Percentiles rank a stretch among this genome's conserved stretches.
Evolutionary conservation across 2,329 filamentous ascomycete genomes (phyloP).

Genomic region (Pezicula neosporulosa): DNA sequence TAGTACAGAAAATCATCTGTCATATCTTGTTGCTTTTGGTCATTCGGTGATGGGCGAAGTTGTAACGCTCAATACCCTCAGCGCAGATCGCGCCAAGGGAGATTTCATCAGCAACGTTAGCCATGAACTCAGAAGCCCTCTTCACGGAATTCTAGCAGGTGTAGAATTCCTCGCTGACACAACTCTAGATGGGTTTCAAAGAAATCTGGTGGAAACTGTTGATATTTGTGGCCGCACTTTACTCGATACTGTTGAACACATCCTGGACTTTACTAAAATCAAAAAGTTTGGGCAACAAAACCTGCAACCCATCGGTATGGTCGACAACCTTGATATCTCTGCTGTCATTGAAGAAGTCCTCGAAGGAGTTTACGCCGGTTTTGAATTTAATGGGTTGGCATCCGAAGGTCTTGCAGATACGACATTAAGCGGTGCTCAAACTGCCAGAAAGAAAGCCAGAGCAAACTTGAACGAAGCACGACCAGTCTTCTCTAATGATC

Average conservation of each 20-base stretch:
- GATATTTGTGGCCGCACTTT: conserved; percentile 30
- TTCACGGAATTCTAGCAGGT: conserved; percentile 52
- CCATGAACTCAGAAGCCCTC: conserved; percentile 51
- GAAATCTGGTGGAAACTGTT: conserved; percentile 28
- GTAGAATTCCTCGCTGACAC: conserved; percentile 45
- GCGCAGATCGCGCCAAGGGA: conserved; percentile 45
- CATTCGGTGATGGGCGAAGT: conserved; percentile 51
- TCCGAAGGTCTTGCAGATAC: conserved; percentile 21
- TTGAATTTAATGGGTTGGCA: conserved; percentile 24
- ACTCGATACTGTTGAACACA: conserved; percentile 32
- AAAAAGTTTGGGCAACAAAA: conserved; percentile 17
- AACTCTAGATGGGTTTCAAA: conserved; percentile 26
- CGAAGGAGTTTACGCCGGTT: conserved; percentile 31
- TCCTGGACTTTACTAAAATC: conserved; percentile 34
- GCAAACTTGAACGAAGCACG: not conserved
- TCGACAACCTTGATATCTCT: conserved; percentile 27
- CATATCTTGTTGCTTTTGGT: conserved; percentile 36
- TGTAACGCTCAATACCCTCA: conserved; percentile 45
- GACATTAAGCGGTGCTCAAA: conserved; percentile 9
- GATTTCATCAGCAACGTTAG: conserved; percentile 56
- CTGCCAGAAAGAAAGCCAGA: not conserved
- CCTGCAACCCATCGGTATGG: conserved; percentile 16
- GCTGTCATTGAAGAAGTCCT: conserved; percentile 32
- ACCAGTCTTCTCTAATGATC: conserved; percentile 2
- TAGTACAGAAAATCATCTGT: conserved; percentile 29